Evolutionary conservation across 768 basidiomycete genomes (phyloP), one percentile per base, ranked within the genome.

Genomic region (Leccinum uliginosum): DNA sequence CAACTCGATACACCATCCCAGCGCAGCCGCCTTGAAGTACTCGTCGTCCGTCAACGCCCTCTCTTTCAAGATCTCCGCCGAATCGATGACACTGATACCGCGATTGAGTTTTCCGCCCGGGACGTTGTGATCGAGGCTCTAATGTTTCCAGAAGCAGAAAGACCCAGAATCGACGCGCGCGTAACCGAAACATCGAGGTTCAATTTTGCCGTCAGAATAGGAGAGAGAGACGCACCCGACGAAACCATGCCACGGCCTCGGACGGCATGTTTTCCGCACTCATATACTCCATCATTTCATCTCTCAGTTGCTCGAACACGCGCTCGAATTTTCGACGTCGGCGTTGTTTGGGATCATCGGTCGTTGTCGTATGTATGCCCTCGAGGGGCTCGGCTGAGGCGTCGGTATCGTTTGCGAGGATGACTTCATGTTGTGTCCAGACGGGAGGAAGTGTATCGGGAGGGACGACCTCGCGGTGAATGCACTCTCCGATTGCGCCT

Each of bases 71-170:
- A 98, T 93, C 74, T 92, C 86, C 53, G 87, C 90, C 4, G 92
- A 90, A 73, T 98, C 95, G 48, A 94, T 87, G 65, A 97, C 94
- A 11, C 93, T 93, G 75, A 98, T 79, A n/a, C 96, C 94, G 32
- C 96, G 85, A 74, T 97, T 98, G 54, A 98, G 86, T 74, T 98
- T 98, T 3, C 93, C 94, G 45, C 93, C 91, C 0, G 94, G 94
- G 21, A 91, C 89, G 73, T 98, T 98, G 78, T 93, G 89, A 62
- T 94, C 83, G 54, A 98, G 76, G 70, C 81, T 94, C 92, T 94
- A 27, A 26, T 43, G 40, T 43, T 11, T 3, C 19, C 9, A 19
- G 40, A 38, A 38, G 38, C 4, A 43, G 10, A 43, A 12, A 43
- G 19, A 11, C 19, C 11, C 40, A 2, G 38, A 40, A 40, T 10